Evolutionary conservation across 345 rosid genomes (phyloP), one percentile per base, ranked within the genome.

Genomic region (Draba incana): DNA sequence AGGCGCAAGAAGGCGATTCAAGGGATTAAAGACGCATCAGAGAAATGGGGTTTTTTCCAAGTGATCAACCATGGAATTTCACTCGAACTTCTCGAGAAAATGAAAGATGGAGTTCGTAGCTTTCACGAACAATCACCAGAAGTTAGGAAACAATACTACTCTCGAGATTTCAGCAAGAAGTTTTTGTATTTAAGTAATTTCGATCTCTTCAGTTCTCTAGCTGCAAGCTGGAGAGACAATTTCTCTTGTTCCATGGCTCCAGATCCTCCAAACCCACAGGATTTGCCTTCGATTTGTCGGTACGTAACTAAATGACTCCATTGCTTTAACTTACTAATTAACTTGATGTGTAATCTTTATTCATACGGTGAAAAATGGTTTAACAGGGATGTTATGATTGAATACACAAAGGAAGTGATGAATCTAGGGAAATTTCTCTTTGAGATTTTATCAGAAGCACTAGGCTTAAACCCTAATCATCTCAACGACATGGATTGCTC

Each of bases 391-490:
- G 70, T 81, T 41, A 30, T 79, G 69, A 2, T 75, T 24, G 85
- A 84, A 10, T 85, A 83, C 75, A 56, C 82, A 8, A 53, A 79
- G 49, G 66, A 69, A 48, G 80, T 75, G 6, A 62, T 8, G 62
- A 47, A 35, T 28, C 47, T 86, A 16, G 87, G 86, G 0, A 4
- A 20, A 15, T 41, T 73, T 39, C 48, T 87, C 0, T 71, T 85
- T 10, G 80, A 82, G 68, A 53, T 85, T 39, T 56, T 87, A 13
- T 83, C 93, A 0, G 87, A 87, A 75, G 87, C 86, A 16, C 70
- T 87, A 5, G 86, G 90, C 2, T 43, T 87, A 66, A 74, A 63
- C 5, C 52, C 78, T 11, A 54, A 71, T 41, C 71, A 77, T 69
- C 81, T 84, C 8, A 67, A 59, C 8, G 85, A 78, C 27, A 80